phyloP scores from a whole-genome alignment of 2,329 filamentous ascomycete genomes.

The Penicillium brevicompactum region DNA sequence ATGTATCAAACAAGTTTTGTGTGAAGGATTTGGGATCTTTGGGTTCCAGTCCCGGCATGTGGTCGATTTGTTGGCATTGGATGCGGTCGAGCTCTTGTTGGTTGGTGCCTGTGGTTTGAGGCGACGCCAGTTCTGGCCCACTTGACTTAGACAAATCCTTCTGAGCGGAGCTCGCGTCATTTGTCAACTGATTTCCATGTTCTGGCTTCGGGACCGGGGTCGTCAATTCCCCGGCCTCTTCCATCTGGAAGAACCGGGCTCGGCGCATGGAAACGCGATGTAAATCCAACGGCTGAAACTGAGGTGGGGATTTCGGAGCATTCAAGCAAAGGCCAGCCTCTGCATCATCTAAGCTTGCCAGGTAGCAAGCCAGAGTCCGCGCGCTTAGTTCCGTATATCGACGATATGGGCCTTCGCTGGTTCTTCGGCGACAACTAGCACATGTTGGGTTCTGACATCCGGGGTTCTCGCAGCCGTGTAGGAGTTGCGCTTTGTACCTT shows the following conservation, averaged over 20 bases:
- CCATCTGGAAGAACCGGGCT: slow-evolving; percentile 31
- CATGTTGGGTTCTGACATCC: slow-evolving; percentile 76
- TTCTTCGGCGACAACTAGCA: slow-evolving; percentile 73
- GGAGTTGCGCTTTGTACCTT: slow-evolving; percentile 80
- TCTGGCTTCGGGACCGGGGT: not conserved
- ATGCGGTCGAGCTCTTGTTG: slow-evolving; percentile 23
- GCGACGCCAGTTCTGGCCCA: not conserved
- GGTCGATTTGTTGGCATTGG: slow-evolving; percentile 15
- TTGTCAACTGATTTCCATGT: not conserved
- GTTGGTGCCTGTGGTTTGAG: not conserved
- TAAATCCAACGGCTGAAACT: slow-evolving; percentile 28
- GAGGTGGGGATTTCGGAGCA: slow-evolving; percentile 30
- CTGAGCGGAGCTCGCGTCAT: not conserved
- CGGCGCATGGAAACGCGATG: slow-evolving; percentile 34
- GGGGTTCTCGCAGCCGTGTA: slow-evolving; percentile 72
- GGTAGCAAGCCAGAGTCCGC: slow-evolving; percentile 74
- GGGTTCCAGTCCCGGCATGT: slow-evolving; percentile 28
- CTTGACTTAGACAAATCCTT: not conserved
- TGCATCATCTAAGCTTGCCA: slow-evolving; percentile 78
- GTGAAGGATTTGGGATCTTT: slow-evolving; percentile 65
- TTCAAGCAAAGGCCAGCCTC: slow-evolving; percentile 68
- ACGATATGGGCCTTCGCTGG: slow-evolving; percentile 69
- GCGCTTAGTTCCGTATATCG: slow-evolving; percentile 81
- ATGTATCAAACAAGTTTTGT: slow-evolving; percentile 58
- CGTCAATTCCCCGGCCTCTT: slow-evolving; percentile 6